Percentiles rank a stretch among this genome's conserved stretches.
phyloP scores from a whole-genome alignment of 2,329 filamentous ascomycete species.

The Alternaria dauci region DNA sequence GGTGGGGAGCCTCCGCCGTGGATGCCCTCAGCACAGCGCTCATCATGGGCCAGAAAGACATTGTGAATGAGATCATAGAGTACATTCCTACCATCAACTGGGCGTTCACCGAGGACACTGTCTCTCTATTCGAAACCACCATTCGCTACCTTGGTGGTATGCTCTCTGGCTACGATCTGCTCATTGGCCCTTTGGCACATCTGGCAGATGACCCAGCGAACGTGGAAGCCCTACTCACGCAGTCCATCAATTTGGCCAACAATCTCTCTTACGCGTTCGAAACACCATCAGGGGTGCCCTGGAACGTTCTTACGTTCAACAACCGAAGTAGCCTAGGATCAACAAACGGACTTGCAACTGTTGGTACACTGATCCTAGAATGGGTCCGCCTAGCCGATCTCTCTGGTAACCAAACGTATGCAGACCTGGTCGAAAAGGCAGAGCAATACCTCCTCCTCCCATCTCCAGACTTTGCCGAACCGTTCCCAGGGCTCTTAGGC shows the following conservation, averaged over 20 bases:
- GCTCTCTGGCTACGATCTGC: conserved; percentile 76
- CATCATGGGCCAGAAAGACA: conserved; percentile 73
- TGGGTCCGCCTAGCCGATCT: conserved; percentile 84
- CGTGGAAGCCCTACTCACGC: conserved; percentile 68
- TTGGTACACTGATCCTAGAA: conserved; percentile 81
- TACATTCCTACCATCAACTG: conserved; percentile 78
- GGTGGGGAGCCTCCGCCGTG: conserved; percentile 84
- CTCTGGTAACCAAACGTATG: conserved; percentile 73
- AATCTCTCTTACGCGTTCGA: conserved; percentile 80
- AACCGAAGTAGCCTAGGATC: conserved; percentile 59
- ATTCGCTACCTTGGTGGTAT: conserved; percentile 87
- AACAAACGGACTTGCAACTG: conserved; percentile 76
- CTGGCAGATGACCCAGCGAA: conserved; percentile 58
- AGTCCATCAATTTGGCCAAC: conserved; percentile 75
- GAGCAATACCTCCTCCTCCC: conserved; percentile 76
- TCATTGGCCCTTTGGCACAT: conserved; percentile 70
- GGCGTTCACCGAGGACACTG: conserved; percentile 61
- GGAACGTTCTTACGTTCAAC: conserved; percentile 71
- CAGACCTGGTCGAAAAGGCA: conserved; percentile 69
- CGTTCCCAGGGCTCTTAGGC: conserved; percentile 80
- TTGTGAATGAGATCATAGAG: conserved; percentile 74
- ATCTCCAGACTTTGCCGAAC: conserved; percentile 68
- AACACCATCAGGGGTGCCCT: conserved; percentile 77
- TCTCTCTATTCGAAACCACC: conserved; percentile 89
- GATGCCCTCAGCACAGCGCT: conserved; percentile 83